A percentile compares a stretch with the other conserved stretches of the same genome.
These are phyloP conservation scores for Aspergillus tamarii DNA, from an alignment of 2,329 filamentous ascomycete species.

Conservation along the genomic window DNA sequence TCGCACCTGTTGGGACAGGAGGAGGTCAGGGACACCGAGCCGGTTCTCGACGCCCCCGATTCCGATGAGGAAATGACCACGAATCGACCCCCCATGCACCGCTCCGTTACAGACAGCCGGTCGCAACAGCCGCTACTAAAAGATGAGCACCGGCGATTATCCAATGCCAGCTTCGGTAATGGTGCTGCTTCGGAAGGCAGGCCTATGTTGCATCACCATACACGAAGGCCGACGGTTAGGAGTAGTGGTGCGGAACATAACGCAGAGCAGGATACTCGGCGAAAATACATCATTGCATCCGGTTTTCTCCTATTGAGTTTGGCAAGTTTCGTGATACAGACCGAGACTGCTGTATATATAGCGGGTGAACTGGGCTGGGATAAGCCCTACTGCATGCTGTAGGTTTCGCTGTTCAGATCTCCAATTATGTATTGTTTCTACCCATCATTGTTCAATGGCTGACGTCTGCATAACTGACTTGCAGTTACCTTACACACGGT, in stretches of 20 bases:
- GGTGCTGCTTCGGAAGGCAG: slow-evolving; percentile 36
- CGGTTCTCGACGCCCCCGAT: slow-evolving; percentile 39
- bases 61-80: slow-evolving; percentile 50
- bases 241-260: slow-evolving; percentile 73
- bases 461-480: slow-evolving; percentile 1
- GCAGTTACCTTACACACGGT: slow-evolving; percentile 83
- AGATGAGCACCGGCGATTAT: slow-evolving; percentile 45
- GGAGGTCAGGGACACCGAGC: slow-evolving; percentile 36
- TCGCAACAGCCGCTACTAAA: slow-evolving; percentile 59
- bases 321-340: slow-evolving; percentile 89
- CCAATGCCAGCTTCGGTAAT: slow-evolving; percentile 31
- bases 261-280: slow-evolving; percentile 68
- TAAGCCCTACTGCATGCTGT: slow-evolving; percentile 99
- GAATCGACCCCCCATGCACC: slow-evolving; percentile 52
- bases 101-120: slow-evolving; percentile 49
- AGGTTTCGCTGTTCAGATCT: slow-evolving; percentile 31
- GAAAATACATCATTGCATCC: slow-evolving; percentile 84
- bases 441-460: neutral
- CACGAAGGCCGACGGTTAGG: slow-evolving; percentile 70
- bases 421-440: neutral
- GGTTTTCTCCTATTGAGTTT: slow-evolving; percentile 83
- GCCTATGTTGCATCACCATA: slow-evolving; percentile 47
- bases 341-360: slow-evolving; percentile 92
- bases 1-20: slow-evolving; percentile 28
- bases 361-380: slow-evolving; percentile 91